Percentiles rank a stretch among this genome's conserved stretches.
These are phyloP conservation scores for Tolypocladium tundrense DNA, from an alignment of 2,329 filamentous ascomycete genomes.

Conservation along the genomic window DNA sequence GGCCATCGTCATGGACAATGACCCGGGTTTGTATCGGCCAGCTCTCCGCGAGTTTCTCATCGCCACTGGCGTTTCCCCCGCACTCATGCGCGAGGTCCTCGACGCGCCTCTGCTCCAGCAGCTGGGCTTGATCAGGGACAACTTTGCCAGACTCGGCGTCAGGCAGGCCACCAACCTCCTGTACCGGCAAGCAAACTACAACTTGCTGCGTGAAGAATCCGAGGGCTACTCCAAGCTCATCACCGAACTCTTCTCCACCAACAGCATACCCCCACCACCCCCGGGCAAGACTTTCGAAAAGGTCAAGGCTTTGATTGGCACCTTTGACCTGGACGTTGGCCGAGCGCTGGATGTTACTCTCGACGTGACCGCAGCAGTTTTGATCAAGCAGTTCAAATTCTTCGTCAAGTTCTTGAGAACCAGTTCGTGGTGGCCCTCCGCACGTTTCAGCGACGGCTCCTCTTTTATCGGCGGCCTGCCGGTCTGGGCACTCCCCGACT, in stretches of 20 bases:
- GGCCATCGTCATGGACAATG: conserved; percentile 66
- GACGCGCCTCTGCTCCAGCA: conserved; percentile 67
- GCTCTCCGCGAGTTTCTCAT: conserved; percentile 58
- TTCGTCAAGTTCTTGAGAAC: conserved; percentile 86
- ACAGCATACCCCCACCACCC: conserved; percentile 61
- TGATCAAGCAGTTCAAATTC: conserved; percentile 88
- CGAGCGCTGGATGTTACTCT: conserved; percentile 88
- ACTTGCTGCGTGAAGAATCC: conserved; percentile 85
- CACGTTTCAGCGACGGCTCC: conserved; percentile 31
- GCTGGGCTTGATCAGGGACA: conserved; percentile 73
- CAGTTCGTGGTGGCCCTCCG: conserved; percentile 94
- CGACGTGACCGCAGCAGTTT: conserved; percentile 85
- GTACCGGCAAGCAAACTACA: conserved; percentile 95
- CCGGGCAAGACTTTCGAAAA: conserved; percentile 77
- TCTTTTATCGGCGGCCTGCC: conserved; percentile 58
- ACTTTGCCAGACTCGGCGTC: conserved; percentile 73
- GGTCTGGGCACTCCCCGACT: conserved; percentile 71
- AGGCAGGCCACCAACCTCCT: conserved; percentile 86
- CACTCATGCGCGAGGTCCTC: conserved; percentile 70
- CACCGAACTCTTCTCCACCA: conserved; percentile 89
- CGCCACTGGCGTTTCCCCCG: conserved; percentile 60
- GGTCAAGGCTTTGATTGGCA: conserved; percentile 89
- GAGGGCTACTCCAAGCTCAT: conserved; percentile 96
- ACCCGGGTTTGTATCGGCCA: conserved; percentile 39
- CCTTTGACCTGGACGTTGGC: conserved; percentile 93